Evolutionary conservation across 345 rosid species (phyloP), one percentile per base, ranked within the genome.

Genomic region (Eucalyptus decipiens): DNA sequence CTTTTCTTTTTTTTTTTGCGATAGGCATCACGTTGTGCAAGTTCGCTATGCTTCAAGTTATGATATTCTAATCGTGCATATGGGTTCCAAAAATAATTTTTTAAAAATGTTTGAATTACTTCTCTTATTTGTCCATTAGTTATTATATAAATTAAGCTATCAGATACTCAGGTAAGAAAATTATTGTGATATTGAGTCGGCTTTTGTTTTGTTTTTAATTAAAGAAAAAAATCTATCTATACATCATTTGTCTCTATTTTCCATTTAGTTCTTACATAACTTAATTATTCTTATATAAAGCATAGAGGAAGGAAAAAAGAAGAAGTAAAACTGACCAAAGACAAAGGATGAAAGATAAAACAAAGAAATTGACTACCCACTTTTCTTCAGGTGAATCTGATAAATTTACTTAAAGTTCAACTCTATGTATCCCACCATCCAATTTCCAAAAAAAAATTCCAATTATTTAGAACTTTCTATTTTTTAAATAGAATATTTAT

Each of bases 1-100:
- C 2, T 32, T 67, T 69, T 2, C 0, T 45, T 15, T n/a, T 15
- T 32, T 32, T 34, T 69, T 72, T 4, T 0, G 5, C 19, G 0
- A 37, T 37, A 11, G 45, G 43, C 15, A 10, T 37, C 23, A 19
- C 6, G 7, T 2, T 72, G 28, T 37, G 40, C 40, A n/a, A n/a
- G n/a, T n/a, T 65, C 0, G 8, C 45, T 37, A 37, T 21, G 3
- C 26, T 11, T 37, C 26, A 6, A 1, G 23, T 72, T 37, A 72
- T 4, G 14, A 37, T 72, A 37, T 6, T 72, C 81, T 72, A 6
- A 72, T 37, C 9, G 15, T 5, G 26, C 45, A 21, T 19, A 37
- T 72, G 23, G 5, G 28, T 37, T 72, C 6, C 24, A 10, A 65
- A 65, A 30, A 15, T 13, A 62, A n/a, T n/a, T n/a, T n/a, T n/a